phyloP scores from a whole-genome alignment of 495 filamentous ascomycete genomes.

The Neurospora tetraspora region DNA sequence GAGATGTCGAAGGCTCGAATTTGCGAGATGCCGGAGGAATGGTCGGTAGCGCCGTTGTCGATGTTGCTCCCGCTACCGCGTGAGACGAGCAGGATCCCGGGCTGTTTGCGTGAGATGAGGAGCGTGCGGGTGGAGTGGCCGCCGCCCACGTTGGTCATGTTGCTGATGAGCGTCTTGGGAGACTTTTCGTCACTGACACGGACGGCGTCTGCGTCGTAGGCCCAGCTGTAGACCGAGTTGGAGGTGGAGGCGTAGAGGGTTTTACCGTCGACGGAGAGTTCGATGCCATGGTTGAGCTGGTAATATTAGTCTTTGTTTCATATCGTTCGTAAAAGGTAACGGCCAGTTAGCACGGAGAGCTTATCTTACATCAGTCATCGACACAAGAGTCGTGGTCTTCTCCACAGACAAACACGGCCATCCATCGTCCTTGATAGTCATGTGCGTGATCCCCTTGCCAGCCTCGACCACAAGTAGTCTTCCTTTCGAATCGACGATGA shows the following conservation, averaged over 20 bases:
- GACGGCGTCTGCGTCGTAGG: conserved; percentile 41
- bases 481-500: conserved; percentile 50
- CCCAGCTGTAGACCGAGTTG: conserved; percentile 47
- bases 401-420: conserved; percentile 31
- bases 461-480: conserved; percentile 52
- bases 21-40: conserved; percentile 47
- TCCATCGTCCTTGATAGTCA: conserved; percentile 39
- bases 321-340: neutral
- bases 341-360: neutral
- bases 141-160: conserved; percentile 39
- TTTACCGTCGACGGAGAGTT: conserved; percentile 48
- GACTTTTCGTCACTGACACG: conserved; percentile 31
- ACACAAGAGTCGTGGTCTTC: conserved; percentile 15
- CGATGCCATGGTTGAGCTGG: conserved; percentile 53
- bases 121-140: conserved; percentile 58
- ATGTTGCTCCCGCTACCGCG: conserved; percentile 53
- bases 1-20: conserved; percentile 57
- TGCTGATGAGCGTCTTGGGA: conserved; percentile 41
- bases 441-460: conserved; percentile 41
- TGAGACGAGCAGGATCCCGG: conserved; percentile 47
- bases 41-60: conserved; percentile 37
- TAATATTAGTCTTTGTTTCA: neutral
- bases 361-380: conserved; percentile 30
- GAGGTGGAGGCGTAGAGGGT: conserved; percentile 55
- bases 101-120: conserved; percentile 38